Evolutionary conservation across 1,284 basidiomycete species (phyloP), one percentile per base, ranked within the genome.

Genomic region (Ceratobasidium sp.): DNA sequence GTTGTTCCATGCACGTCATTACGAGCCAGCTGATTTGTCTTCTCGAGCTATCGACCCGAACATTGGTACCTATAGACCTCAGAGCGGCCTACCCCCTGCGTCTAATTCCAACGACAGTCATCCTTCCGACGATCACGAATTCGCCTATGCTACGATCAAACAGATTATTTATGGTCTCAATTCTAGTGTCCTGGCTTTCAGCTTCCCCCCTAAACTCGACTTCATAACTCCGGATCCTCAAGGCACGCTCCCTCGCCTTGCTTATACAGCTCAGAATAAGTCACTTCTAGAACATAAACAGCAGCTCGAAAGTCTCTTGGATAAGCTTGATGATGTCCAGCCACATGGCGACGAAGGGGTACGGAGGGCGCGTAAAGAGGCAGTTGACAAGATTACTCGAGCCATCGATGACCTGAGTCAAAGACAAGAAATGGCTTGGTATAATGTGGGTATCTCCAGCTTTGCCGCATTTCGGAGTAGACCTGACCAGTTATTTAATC

Each of bases 121-220:
- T 13, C 28, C 43, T 46, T 44, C 41, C 6, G 35, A 38, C 11
- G 35, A 38, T 44, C 32, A 13, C 13, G 32, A 8, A 11, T 14
- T 30, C 7, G 54, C 67, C 8, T 16, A 41, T 18, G 41, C 54
- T 44, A 55, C 41, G 7, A 70, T 70, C 28, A 18, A 59, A 2
- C 44, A 44, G 8, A 47, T 70, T 28, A 2, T 38, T 16, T n/a
- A 49, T 44, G 67, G 58, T 18, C n/a, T 70, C 32, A 28, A 58
- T 18, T 7, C 13, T 2, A 13, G 14, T 14, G 30, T 50, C 21
- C n/a, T 58, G n/a, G 23, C 54, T 2, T 70, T 58, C 55, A 1
- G 57, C 3, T 54, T 26, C 55, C 67, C 67, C 14, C 30, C 38
- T 9, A 41, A 69, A 0, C 67, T 70, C 46, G 67, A 70, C 32